Evolutionary conservation across 495 filamentous ascomycete species (phyloP).

Genomic region (Talaromyces nanjingensis): DNA sequence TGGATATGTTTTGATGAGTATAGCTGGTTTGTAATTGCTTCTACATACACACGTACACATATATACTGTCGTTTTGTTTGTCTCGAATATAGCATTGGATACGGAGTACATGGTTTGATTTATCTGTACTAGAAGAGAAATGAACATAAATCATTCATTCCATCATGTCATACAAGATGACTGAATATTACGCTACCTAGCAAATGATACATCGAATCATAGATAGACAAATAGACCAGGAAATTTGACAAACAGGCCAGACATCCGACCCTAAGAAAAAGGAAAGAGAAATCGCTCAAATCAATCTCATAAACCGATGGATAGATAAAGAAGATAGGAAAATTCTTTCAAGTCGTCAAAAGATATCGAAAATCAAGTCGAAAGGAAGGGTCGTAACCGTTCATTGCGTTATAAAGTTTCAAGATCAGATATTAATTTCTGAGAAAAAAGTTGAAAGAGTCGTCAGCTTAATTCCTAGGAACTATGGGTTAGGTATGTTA

Average conservation of each 20-base stretch:
- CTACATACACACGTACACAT: not conserved
- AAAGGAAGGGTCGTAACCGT: not conserved
- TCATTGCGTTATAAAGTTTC: not conserved
- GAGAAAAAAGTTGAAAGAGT: not conserved
- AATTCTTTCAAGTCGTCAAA: slow-evolving; percentile 1
- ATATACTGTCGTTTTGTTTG: not conserved
- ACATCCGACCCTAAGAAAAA: not conserved
- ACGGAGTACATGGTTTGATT: not conserved
- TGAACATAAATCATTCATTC: not conserved
- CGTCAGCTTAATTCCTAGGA: slow-evolving; percentile 8
- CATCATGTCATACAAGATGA: not conserved
- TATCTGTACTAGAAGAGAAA: not conserved
- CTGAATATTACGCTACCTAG: not conserved
- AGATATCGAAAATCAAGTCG: not conserved
- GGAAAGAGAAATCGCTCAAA: not conserved
- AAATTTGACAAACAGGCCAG: not conserved
- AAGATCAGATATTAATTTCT: not conserved
- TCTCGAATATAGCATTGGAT: not conserved
- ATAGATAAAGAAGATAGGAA: not conserved
- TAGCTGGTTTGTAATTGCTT: slow-evolving; percentile 56
- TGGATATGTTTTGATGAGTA: slow-evolving; percentile 82
- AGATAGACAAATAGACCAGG: not conserved
- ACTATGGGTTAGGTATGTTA: slow-evolving; percentile 11
- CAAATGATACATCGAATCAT: not conserved
- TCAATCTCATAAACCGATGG: not conserved